phyloP scores from a whole-genome alignment of 1,284 basidiomycete species.

The Chalciporus sp. region DNA sequence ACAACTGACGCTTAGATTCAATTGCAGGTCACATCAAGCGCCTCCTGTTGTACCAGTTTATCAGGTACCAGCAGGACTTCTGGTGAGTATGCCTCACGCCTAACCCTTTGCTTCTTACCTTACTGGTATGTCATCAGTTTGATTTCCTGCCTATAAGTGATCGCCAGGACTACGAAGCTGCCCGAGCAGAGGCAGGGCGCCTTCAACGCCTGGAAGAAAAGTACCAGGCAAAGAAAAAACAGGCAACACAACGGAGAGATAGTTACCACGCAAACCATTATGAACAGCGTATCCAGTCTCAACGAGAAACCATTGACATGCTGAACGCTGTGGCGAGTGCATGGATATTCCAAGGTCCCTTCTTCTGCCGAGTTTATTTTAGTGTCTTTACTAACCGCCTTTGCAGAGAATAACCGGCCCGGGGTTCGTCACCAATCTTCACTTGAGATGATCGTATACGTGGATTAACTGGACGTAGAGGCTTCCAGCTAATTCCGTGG shows the following conservation, averaged over 20 bases:
- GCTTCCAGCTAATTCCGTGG: conserved; percentile 70
- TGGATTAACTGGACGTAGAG: conserved; percentile 42
- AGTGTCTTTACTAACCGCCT: neutral
- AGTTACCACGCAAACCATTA: neutral
- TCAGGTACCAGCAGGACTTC: too few relatives aligned
- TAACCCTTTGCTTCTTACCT: neutral
- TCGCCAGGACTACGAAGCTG: neutral
- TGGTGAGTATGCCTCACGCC: neutral
- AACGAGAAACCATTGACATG: conserved; percentile 71
- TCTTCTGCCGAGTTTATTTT: neutral
- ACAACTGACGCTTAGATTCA: neutral
- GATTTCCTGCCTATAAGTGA: neutral
- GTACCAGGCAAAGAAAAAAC: neutral
- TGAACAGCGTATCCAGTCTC: conserved; percentile 50
- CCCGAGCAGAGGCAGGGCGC: neutral
- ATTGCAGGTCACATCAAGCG: neutral
- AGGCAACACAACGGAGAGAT: neutral
- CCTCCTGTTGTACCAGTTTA: too few relatives aligned
- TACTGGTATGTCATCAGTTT: neutral
- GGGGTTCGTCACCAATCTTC: conserved; percentile 31
- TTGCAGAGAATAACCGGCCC: conserved; percentile 74
- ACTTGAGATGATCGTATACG: neutral
- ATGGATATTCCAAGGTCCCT: conserved; percentile 70
- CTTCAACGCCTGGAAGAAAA: neutral
- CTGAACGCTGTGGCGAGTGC: conserved; percentile 82